Conservation (phyloP, 1,284 basidiomycete genomes). For the Trichosporon coremiiforme region DNA sequence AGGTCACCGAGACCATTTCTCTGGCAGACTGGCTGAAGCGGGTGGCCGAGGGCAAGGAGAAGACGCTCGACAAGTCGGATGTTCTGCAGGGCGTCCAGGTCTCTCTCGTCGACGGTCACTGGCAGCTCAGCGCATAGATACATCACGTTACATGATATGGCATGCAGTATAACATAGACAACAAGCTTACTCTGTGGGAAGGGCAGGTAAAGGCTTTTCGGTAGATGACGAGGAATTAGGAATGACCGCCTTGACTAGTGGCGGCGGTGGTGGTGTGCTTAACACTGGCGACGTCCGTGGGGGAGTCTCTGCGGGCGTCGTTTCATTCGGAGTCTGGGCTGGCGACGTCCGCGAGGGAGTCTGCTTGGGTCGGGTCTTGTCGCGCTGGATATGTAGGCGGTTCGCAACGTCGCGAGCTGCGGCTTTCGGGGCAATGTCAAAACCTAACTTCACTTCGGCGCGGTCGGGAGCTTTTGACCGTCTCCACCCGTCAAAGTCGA, state of each 20-base stretch:
- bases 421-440: conserved; percentile 49
- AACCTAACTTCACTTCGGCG: conserved; percentile 47
- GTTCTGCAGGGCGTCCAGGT: conserved; percentile 42
- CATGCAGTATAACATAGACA: conserved; percentile 25
- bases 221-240: no score
- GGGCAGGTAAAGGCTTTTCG: conserved; percentile 20
- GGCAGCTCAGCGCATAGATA: conserved; percentile 38
- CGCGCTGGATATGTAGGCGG: conserved; percentile 50
- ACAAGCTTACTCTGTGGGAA: conserved; percentile 12
- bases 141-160: conserved; percentile 13
- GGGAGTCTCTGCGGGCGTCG: conserved; percentile 5
- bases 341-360: no score
- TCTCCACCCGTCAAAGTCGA: conserved; percentile 58
- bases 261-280: no score
- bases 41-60: conserved; percentile 41
- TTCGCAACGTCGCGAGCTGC: conserved; percentile 50
- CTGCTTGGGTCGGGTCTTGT: conserved; percentile 26
- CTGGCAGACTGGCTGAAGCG: conserved; percentile 35
- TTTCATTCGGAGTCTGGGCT: background rate
- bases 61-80: conserved; percentile 37
- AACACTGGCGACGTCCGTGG: background rate
- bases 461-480: conserved; percentile 51
- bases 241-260: no score
- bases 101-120: conserved; percentile 39
- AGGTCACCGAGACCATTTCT: conserved; percentile 22